These are phyloP conservation scores for Pichia insulana DNA, from an alignment of 805 yeast species.

Conservation along the genomic window DNA sequence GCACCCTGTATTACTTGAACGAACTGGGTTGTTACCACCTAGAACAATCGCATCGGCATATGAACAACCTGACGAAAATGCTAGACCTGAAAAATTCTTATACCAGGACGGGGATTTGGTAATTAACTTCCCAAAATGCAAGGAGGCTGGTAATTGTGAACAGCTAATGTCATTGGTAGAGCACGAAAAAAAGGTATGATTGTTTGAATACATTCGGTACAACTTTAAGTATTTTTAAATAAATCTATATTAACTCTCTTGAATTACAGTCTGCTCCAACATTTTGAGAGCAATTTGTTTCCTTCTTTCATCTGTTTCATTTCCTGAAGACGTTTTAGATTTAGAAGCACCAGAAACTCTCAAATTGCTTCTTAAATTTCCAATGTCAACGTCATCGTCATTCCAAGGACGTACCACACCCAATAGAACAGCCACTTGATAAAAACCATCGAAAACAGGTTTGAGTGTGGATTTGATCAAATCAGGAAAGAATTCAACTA, in stretches of 20 bases:
- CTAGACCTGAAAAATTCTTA: constrained; percentile 28
- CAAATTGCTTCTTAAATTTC: constrained; percentile 63
- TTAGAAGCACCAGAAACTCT: constrained; percentile 32
- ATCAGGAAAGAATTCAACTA: constrained; percentile 79
- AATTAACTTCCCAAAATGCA: constrained; percentile 53
- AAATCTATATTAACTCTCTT: neutral
- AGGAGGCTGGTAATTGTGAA: constrained; percentile 42
- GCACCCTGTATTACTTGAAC: constrained; percentile 79
- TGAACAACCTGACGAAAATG: neutral
- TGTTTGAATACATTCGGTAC: no score
- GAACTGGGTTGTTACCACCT: constrained; percentile 59
- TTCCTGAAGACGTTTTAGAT: constrained; percentile 7
- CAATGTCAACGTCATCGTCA: constrained; percentile 60
- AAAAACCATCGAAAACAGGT: constrained; percentile 39
- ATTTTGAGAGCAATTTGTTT: constrained; percentile 71
- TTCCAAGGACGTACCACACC: constrained; percentile 55
- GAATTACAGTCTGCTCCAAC: constrained; percentile 41
- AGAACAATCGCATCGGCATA: constrained; percentile 4
- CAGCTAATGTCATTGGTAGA: constrained; percentile 7
- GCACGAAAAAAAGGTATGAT: no score
- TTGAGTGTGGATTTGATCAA: constrained; percentile 41
- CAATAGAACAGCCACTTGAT: constrained; percentile 31
- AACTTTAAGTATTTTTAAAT: neutral
- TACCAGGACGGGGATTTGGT: constrained; percentile 63
- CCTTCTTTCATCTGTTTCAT: constrained; percentile 63